Evolutionary conservation across 176 grass and related monocot species (phyloP), one percentile per base, ranked within the genome.

Genomic region (Cenchrus fungigraminus): DNA sequence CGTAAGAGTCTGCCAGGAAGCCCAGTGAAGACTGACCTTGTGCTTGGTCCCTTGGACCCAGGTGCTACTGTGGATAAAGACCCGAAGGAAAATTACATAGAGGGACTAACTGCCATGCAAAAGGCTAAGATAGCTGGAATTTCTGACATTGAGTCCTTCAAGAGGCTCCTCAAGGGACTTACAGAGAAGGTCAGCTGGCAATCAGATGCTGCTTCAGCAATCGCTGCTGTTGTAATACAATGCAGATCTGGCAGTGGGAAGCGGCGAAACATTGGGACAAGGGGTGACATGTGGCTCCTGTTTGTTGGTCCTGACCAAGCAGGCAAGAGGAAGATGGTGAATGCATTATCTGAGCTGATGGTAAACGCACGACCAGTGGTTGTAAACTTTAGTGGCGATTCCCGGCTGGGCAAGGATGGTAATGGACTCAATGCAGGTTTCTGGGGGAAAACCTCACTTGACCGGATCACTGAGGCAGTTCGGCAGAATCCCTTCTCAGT

Each of bases 1-100:
- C 73, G 34, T 53, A 88, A 83, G 65, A 91, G 85, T 65, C 82
- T 84, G 7, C 87, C 97, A 1, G 83, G 76, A 37, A 99, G 94
- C 88, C 94, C 84, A 1, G 94, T 99, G 89, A 96, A 92, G 88
- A 99, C 94, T 0, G 97, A 99, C 73, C 88, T 99, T 65, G 89
- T 75, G 57, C 94, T 99, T 44, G 90, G 97, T 68, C 77, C 47
- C 20, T 74, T 83, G 44, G 82, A 59, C 54, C 68, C 80, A 19
- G 74, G 9, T 84, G 79, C 80, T 56, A 46, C 60, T 40, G 54
- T 56, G 6, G 89, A 92, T 51, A 84, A 90, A 80, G 84, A 92
- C 8, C 76, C 59, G 22, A 90, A 88, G 37, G 76, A 78, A 77
- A 82, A 64, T 65, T 85, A 54, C 3, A 56, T 20, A 0, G 89